phyloP scores from a whole-genome alignment of 2,329 filamentous ascomycete genomes.

The Apiospora koreana region DNA sequence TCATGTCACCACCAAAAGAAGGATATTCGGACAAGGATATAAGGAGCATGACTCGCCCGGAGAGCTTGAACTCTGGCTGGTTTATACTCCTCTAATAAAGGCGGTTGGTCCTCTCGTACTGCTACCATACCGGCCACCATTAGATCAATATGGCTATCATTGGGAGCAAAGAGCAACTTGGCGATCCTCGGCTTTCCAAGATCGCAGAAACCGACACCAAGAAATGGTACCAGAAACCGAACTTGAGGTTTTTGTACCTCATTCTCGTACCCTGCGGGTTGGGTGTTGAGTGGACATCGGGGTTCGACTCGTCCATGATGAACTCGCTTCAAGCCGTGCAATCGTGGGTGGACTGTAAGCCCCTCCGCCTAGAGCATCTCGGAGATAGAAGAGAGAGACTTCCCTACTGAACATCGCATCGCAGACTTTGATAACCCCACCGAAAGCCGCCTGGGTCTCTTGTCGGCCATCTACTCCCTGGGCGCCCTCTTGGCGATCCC shows the following conservation, averaged over 20 bases:
- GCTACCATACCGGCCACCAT: background rate
- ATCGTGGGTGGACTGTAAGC: conserved; percentile 38
- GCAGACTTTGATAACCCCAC: conserved; percentile 42
- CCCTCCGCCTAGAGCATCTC: background rate
- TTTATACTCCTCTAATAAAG: background rate
- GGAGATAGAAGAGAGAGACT: background rate
- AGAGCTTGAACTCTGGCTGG: background rate
- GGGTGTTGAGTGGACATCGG: conserved; percentile 46
- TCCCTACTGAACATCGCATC: background rate
- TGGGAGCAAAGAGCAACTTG: conserved; percentile 35
- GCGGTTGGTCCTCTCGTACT: background rate
- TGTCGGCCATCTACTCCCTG: conserved; percentile 45
- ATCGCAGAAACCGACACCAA: conserved; percentile 37
- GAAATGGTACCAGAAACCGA: conserved; percentile 42
- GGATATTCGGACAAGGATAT: background rate
- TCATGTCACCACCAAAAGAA: background rate
- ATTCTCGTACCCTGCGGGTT: conserved; percentile 41
- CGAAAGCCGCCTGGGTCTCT: conserved; percentile 39
- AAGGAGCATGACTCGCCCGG: background rate
- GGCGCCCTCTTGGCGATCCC: conserved; percentile 44
- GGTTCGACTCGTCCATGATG: conserved; percentile 46
- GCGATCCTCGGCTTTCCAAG: conserved; percentile 34
- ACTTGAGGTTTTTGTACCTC: conserved; percentile 40
- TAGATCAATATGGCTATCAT: conserved; percentile 33
- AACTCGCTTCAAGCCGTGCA: conserved; percentile 42